Conservation (phyloP, 768 basidiomycete species). For the Rhizopogon rudus region DNA sequence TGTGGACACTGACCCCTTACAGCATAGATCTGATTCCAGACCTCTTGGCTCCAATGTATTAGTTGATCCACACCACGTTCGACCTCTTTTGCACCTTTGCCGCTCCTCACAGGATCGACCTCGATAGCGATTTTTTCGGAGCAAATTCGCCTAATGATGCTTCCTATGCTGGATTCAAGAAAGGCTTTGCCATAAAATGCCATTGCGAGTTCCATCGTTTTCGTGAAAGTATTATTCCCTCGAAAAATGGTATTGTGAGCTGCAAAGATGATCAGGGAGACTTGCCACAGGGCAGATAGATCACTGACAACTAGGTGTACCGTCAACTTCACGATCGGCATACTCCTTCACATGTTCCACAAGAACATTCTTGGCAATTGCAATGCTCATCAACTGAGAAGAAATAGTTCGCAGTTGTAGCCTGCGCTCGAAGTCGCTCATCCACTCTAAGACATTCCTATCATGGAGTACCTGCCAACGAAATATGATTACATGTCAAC, state of each 20-base stretch:
- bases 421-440: slow-evolving; percentile 63
- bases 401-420: slow-evolving; percentile 61
- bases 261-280: slow-evolving; percentile 21
- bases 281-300: background rate
- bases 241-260: slow-evolving; percentile 75
- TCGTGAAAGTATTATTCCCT: slow-evolving; percentile 65
- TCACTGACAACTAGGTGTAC: slow-evolving; percentile 56
- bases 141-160: slow-evolving; percentile 63
- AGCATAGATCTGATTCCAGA: slow-evolving; percentile 80
- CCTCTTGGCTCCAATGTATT: slow-evolving; percentile 71
- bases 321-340: slow-evolving; percentile 66
- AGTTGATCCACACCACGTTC: slow-evolving; percentile 67
- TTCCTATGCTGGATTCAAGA: slow-evolving; percentile 75
- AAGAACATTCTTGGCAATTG: slow-evolving; percentile 60
- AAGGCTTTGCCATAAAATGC: slow-evolving; percentile 76
- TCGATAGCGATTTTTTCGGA: slow-evolving; percentile 75
- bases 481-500: background rate
- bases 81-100: slow-evolving; percentile 54
- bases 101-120: slow-evolving; percentile 69
- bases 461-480: slow-evolving; percentile 32
- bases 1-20: slow-evolving; percentile 68
- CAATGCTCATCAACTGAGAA: slow-evolving; percentile 60
- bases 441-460: slow-evolving; percentile 71
- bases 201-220: slow-evolving; percentile 77
- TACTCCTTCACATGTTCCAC: slow-evolving; percentile 67